Conservation (phyloP, 139 green algal genomes). For the Chlorella sp. region DNA sequence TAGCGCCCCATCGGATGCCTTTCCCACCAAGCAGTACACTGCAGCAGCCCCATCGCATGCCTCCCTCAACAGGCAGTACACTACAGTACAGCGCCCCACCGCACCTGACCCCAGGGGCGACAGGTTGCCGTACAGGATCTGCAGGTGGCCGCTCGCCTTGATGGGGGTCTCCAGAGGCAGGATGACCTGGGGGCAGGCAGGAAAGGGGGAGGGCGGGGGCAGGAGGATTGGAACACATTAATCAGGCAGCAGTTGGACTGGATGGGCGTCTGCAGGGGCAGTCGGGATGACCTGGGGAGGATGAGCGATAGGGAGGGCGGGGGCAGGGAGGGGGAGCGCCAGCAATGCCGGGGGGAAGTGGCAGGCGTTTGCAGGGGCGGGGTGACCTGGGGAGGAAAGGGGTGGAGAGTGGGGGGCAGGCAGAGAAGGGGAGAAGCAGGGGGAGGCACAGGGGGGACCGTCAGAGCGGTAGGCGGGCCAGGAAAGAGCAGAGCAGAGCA, state of each 20-base stretch:
- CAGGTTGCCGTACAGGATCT: conserved; percentile 98
- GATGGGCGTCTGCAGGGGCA: too few species aligned
- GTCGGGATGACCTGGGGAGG: too few species aligned
- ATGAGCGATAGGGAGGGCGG: too few species aligned
- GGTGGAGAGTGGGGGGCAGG: neutral
- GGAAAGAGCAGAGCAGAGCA: too few species aligned
- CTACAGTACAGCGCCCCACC: neutral
- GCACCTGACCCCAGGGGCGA: conserved; percentile 83
- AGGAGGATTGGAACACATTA: neutral
- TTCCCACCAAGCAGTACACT: too few species aligned
- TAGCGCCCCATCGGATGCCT: too few species aligned
- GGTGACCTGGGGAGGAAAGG: neutral
- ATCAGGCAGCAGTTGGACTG: too few species aligned
- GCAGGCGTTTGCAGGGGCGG: neutral
- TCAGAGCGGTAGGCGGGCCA: too few species aligned
- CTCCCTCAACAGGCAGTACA: too few species aligned
- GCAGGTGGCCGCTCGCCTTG: conserved; percentile 77
- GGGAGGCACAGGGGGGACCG: too few species aligned
- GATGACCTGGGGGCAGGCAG: conserved; percentile 73
- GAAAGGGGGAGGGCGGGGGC: neutral
- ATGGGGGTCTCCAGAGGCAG: conserved; percentile 89
- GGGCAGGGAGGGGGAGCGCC: neutral
- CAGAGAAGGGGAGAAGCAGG: neutral
- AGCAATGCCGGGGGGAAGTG: too few species aligned
- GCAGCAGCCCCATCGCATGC: too few species aligned